Evolutionary conservation across 768 basidiomycete genomes (phyloP).

Genomic region (Symmetrospora coprosmae): DNA sequence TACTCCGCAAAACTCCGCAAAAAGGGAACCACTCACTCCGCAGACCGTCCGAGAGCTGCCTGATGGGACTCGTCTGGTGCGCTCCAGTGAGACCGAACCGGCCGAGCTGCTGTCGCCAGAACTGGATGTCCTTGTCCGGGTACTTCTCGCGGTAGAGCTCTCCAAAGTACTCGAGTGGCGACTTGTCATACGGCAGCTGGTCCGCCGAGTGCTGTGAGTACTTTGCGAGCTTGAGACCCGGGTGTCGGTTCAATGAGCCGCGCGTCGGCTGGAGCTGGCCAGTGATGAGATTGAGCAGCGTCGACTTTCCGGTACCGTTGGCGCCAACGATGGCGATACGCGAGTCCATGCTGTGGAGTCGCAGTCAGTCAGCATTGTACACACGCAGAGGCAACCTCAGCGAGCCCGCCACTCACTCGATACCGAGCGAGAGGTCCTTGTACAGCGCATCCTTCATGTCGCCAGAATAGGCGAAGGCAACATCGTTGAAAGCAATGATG

Average conservation of each 20-base stretch:
- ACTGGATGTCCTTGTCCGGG: conserved; percentile 87
- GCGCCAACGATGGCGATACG: conserved; percentile 91
- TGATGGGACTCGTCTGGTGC: conserved; percentile 88
- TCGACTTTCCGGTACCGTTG: conserved; percentile 90
- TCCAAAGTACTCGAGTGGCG: conserved; percentile 90
- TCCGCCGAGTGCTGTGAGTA: conserved; percentile 98
- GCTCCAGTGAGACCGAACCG: conserved; percentile 86
- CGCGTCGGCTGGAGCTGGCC: conserved; percentile 59
- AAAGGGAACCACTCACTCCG: conserved; percentile 81
- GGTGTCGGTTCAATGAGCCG: conserved; percentile 80
- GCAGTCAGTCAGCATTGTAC: not conserved
- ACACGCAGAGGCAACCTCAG: no score
- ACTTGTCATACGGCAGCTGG: conserved; percentile 83
- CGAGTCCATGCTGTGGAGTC: conserved; percentile 68
- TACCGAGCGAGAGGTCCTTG: conserved; percentile 80
- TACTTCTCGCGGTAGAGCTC: conserved; percentile 59
- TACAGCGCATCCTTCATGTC: conserved; percentile 78
- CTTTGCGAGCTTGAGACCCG: conserved; percentile 72
- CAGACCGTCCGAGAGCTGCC: conserved; percentile 85
- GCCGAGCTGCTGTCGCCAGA: conserved; percentile 87
- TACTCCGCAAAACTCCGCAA: conserved; percentile 29
- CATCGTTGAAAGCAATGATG: conserved; percentile 87
- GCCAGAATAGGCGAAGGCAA: conserved; percentile 91
- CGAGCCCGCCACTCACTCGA: conserved; percentile 61
- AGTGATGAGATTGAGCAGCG: conserved; percentile 78